Percentiles rank a stretch among this genome's conserved stretches.
These are phyloP conservation scores for Calcarisporium arbuscula DNA, from an alignment of 2,329 filamentous ascomycete species.

Conservation along the genomic window DNA sequence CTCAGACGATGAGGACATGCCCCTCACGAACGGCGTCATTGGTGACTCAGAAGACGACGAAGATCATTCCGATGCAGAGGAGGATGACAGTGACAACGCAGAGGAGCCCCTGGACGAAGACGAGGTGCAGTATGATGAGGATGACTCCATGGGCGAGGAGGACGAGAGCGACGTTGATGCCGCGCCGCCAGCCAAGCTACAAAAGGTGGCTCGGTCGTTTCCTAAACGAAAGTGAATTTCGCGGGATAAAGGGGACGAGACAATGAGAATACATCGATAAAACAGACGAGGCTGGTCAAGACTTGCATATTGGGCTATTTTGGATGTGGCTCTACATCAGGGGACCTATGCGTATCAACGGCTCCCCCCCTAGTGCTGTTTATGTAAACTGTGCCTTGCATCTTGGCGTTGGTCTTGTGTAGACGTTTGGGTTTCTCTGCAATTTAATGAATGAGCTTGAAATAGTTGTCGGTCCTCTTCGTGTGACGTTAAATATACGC, in stretches of 20 bases:
- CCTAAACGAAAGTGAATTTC: constrained; percentile 32
- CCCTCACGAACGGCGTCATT: constrained; percentile 46
- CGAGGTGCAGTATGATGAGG: constrained; percentile 54
- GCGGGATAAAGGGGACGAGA: constrained; percentile 1
- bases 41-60: constrained; percentile 57
- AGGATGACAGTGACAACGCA: constrained; percentile 39
- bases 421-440: too few relatives aligned
- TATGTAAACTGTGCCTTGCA: too few relatives aligned
- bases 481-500: too few relatives aligned
- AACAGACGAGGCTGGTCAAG: too few relatives aligned
- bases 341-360: too few relatives aligned
- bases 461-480: too few relatives aligned
- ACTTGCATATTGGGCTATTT: too few relatives aligned
- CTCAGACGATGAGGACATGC: constrained; percentile 53
- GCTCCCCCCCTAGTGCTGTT: too few relatives aligned
- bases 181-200: constrained; percentile 40
- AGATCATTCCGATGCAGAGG: constrained; percentile 35
- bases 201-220: constrained; percentile 30
- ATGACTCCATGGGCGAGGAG: constrained; percentile 49
- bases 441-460: too few relatives aligned
- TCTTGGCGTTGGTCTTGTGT: too few relatives aligned
- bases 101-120: constrained; percentile 50
- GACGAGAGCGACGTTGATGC: constrained; percentile 46
- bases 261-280: too few relatives aligned
- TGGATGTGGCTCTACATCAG: too few relatives aligned